Base-by-base conservation (phyloP, 495 filamentous ascomycete species). In the Podospora conica region DNA sequence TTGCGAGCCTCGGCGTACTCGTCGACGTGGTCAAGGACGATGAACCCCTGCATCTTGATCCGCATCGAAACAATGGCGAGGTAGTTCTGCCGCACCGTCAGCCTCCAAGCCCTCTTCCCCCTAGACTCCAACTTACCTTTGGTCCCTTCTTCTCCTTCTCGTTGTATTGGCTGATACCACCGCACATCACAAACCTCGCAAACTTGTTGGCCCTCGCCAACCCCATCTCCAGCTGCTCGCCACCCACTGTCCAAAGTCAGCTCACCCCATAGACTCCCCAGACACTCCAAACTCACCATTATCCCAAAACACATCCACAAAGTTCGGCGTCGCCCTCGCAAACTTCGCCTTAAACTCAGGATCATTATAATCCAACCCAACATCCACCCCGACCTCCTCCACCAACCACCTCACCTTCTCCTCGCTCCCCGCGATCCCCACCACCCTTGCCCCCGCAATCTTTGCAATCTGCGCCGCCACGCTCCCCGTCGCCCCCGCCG, bases 381-480 rank as follows among this genome's bases (percentile, higher is more conserved):
- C 76, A 72, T 90, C 88, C n/a, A 85, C 81, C 0, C 88, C 87
- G 1, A 89, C 70, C 65, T 76, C 80, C 72, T 88, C 84, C 61
- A 69, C 78, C 48, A 89, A 78, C 84, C 85, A 88, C 53, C 76
- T 66, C 66, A 85, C 87, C 75, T 91, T 90, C 33, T 85, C 83
- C 28, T 86, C 84, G n/a, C 76, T 82, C 0, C 88, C 87, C 0
- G 86, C 87, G 29, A 88, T 86, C 0, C 86, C 88, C 65, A 87
- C 78, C 9, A 90, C 55, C 76, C 81, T 75, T 0, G 85, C 86
- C 15, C 87, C 88, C 68, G 83, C 80, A 40, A 89, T 78, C 76
- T 85, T 88, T 0, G 88, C 88, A 68, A 90, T 89, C 79, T 92
- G 90, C 6, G 86, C 87, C 6, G 83, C 88, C 3, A 90, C 82